Conservation (phyloP, 345 rosid genomes). For the Salix brachista region DNA sequence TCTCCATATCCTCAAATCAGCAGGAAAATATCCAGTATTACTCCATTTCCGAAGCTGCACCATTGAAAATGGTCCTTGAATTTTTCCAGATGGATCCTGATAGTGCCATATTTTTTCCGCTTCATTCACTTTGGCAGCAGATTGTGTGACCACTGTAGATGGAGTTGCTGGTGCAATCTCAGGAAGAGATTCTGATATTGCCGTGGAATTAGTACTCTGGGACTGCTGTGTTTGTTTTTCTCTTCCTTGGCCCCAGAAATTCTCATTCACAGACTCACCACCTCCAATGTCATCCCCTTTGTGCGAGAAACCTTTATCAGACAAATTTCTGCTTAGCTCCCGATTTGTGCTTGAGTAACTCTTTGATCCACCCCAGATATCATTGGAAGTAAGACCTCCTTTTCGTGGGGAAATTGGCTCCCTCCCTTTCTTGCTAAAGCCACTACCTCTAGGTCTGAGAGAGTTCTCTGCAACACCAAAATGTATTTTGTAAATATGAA, state of each 20-base stretch:
- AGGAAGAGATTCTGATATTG: conserved; percentile 41
- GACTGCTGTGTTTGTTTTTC: conserved; percentile 52
- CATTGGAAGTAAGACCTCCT: conserved; percentile 58
- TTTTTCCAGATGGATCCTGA: conserved; percentile 89
- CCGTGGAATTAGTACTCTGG: conserved; percentile 32
- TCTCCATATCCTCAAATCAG: conserved; percentile 81
- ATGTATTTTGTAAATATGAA: conserved; percentile 19
- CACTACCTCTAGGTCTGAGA: conserved; percentile 54
- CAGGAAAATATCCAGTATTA: conserved; percentile 86
- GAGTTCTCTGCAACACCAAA: conserved; percentile 46
- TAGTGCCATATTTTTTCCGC: conserved; percentile 93
- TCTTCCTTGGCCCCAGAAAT: conserved; percentile 50
- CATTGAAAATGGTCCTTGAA: conserved; percentile 94
- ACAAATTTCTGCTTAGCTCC: conserved; percentile 60
- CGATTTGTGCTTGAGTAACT: conserved; percentile 49
- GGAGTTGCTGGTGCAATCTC: conserved; percentile 37
- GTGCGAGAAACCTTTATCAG: conserved; percentile 51
- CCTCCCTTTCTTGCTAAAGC: conserved; percentile 65
- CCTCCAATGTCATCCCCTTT: conserved; percentile 60
- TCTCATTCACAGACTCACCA: conserved; percentile 48
- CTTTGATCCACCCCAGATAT: conserved; percentile 62
- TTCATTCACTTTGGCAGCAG: conserved; percentile 54
- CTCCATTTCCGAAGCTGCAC: conserved; percentile 95
- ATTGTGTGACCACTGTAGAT: conserved; percentile 31
- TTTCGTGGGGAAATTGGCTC: conserved; percentile 75